Percentiles rank a stretch among this genome's conserved stretches.
Evolutionary conservation across 2,329 filamentous ascomycete species (phyloP).

Genomic region (Colletotrichum horii): DNA sequence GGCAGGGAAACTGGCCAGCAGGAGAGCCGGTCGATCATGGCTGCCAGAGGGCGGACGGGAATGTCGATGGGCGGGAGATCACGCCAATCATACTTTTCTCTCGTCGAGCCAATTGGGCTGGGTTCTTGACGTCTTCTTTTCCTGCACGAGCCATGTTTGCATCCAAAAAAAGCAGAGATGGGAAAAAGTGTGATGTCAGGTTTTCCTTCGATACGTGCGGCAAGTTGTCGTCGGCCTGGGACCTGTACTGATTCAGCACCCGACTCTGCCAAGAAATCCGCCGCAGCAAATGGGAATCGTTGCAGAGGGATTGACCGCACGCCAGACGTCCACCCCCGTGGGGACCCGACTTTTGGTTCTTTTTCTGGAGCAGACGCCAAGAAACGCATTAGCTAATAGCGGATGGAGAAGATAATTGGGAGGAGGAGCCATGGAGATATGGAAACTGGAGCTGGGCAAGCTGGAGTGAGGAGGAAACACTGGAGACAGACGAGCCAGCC

Average conservation of each 20-base stretch:
- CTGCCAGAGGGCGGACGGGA: not conserved
- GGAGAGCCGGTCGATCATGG: not conserved
- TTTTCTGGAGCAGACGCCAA: not conserved
- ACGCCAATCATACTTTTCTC: not conserved
- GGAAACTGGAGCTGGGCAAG: not conserved
- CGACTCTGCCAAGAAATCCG: constrained; percentile 4
- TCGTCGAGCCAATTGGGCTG: not conserved
- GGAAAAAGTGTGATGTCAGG: not conserved
- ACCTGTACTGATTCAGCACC: constrained; percentile 11
- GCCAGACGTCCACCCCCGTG: not conserved
- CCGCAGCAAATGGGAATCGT: not conserved
- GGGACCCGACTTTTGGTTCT: not conserved
- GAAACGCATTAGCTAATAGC: not conserved
- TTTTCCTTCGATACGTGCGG: constrained; percentile 9
- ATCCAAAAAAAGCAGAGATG: not conserved
- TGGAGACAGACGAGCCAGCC: not conserved
- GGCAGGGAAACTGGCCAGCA: not conserved
- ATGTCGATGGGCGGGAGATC: not conserved
- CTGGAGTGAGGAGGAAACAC: not conserved
- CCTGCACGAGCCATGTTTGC: not conserved
- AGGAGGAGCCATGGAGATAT: not conserved
- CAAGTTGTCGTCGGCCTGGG: not conserved
- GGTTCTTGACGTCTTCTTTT: not conserved
- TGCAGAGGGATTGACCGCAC: not conserved
- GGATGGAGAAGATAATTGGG: not conserved